Evolutionary conservation across 2,329 filamentous ascomycete species (phyloP).

Genomic region (Pseudopithomyces chartarum): DNA sequence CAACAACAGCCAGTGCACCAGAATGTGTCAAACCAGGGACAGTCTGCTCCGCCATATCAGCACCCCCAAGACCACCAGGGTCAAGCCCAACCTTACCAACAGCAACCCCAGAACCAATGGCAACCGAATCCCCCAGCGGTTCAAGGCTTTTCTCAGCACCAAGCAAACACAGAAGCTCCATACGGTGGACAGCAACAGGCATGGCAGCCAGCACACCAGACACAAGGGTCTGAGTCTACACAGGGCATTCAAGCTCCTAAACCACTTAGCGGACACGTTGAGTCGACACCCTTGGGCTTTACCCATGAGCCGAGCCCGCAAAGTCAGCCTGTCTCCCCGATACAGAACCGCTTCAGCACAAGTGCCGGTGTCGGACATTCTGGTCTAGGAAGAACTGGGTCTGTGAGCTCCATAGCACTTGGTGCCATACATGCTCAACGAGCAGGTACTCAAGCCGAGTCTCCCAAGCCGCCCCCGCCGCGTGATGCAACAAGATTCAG

Average conservation of each 20-base stretch:
- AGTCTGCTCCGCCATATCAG: conserved; percentile 3
- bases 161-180: conserved; percentile 10
- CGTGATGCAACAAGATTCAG: conserved; percentile 36
- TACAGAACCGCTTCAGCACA: conserved; percentile 33
- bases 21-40: conserved; percentile 15
- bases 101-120: conserved; percentile 22
- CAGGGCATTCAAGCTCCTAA: conserved; percentile 34
- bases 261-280: conserved; percentile 28
- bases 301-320: conserved; percentile 32
- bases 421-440: conserved; percentile 33
- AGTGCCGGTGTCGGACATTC: conserved; percentile 24
- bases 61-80: conserved; percentile 13
- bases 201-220: conserved; percentile 30
- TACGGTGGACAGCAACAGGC: conserved; percentile 18
- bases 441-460: conserved; percentile 25
- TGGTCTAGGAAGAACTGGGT: conserved; percentile 30
- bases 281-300: conserved; percentile 30
- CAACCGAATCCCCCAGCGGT: conserved; percentile 23
- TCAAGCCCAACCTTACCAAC: conserved; percentile 5
- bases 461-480: conserved; percentile 32
- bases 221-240: conserved; percentile 21
- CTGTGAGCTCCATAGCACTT: conserved; percentile 40
- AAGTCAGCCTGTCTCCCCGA: conserved; percentile 40
- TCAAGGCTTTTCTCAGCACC: conserved; percentile 17
- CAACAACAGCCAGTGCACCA: conserved; percentile 14